Conservation (phyloP, 768 basidiomycete species). For the Kwoniella sp. region DNA sequence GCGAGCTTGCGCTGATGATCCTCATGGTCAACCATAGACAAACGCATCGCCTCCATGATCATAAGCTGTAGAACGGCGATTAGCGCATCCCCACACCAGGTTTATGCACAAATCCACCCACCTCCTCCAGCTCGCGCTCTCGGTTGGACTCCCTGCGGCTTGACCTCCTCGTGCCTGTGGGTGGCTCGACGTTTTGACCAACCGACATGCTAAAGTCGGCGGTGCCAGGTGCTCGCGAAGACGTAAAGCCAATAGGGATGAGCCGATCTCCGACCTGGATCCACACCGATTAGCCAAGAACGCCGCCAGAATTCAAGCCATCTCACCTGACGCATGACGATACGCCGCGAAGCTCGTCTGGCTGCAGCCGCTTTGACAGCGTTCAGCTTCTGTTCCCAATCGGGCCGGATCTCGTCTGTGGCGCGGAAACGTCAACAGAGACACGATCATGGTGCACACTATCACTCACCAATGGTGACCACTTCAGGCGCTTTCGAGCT, state of each 20-base stretch:
- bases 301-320: not conserved
- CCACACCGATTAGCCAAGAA: not conserved
- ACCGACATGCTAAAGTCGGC: slow-evolving; percentile 48
- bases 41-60: slow-evolving; percentile 98
- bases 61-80: slow-evolving; percentile 63
- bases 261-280: slow-evolving; percentile 79
- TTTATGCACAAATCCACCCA: slow-evolving; percentile 50
- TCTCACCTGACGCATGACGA: slow-evolving; percentile 82
- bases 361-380: slow-evolving; percentile 91
- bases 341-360: slow-evolving; percentile 89
- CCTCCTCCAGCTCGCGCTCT: slow-evolving; percentile 93
- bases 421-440: too few relatives aligned
- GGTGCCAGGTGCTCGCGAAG: slow-evolving; percentile 54
- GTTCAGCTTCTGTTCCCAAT: slow-evolving; percentile 95
- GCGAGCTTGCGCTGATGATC: slow-evolving; percentile 67
- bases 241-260: slow-evolving; percentile 93
- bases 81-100: not conserved
- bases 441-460: too few relatives aligned
- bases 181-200: slow-evolving; percentile 55
- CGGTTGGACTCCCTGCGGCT: slow-evolving; percentile 60
- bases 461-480: slow-evolving; percentile 78
- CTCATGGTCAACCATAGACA: slow-evolving; percentile 90
- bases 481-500: slow-evolving; percentile 81
- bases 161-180: slow-evolving; percentile 50
- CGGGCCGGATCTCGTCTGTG: slow-evolving; percentile 92